Conservation (phyloP, 129 eudicot genomes). For the Flaveria robusta region DNA sequence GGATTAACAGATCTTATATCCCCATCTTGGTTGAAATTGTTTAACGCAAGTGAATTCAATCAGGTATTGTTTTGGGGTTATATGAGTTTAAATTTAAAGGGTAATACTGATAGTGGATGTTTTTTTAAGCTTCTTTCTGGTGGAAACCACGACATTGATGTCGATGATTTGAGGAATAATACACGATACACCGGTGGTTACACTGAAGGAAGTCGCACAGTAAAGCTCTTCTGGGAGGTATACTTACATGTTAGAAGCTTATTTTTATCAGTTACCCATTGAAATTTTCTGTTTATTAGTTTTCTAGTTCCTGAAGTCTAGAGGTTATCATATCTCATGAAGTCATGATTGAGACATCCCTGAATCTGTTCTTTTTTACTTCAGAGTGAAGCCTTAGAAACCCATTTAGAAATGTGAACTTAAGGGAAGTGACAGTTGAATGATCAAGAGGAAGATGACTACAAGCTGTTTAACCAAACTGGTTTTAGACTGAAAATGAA, state of each 20-base stretch:
- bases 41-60: slow-evolving; percentile 93
- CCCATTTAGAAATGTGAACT: neutral
- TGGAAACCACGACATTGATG: slow-evolving; percentile 89
- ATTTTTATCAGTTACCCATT: neutral
- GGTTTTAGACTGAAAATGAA: neutral
- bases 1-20: slow-evolving; percentile 94
- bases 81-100: neutral
- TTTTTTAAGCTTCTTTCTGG: slow-evolving; percentile 87
- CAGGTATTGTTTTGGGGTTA: slow-evolving; percentile 55
- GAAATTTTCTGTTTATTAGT: neutral
- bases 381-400: neutral
- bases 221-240: slow-evolving; percentile 99
- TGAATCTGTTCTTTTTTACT: neutral
- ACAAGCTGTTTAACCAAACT: neutral
- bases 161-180: slow-evolving; percentile 74
- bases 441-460: neutral
- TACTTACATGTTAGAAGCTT: neutral
- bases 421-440: neutral
- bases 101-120: slow-evolving; percentile 27
- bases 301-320: neutral
- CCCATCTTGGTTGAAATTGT: slow-evolving; percentile 94
- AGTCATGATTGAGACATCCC: neutral
- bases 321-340: neutral
- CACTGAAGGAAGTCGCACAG: slow-evolving; percentile 88
- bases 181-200: slow-evolving; percentile 96